These are phyloP conservation scores for Excoecaria agallocha DNA, from an alignment of 345 rosid genomes.

Conservation along the genomic window DNA sequence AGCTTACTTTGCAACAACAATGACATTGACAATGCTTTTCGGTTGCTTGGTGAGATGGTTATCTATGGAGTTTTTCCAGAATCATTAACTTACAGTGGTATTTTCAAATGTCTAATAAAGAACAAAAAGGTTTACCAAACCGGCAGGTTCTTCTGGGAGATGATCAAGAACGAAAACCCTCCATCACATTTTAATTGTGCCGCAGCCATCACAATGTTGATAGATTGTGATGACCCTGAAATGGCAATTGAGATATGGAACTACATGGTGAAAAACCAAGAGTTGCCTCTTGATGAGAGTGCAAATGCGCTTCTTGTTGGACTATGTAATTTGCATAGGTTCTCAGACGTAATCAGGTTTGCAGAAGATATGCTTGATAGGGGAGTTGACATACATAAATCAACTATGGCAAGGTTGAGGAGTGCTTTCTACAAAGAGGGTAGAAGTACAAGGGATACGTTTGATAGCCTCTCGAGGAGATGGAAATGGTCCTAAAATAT, in stretches of 20 bases:
- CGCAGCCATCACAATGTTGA: slow-evolving; percentile 43
- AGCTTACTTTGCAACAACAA: slow-evolving; percentile 44
- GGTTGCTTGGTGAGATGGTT: slow-evolving; percentile 52
- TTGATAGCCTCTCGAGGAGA: slow-evolving; percentile 42
- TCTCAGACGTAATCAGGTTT: slow-evolving; percentile 40
- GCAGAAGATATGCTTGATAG: slow-evolving; percentile 49
- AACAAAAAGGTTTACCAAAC: slow-evolving; percentile 42
- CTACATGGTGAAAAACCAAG: slow-evolving; percentile 43
- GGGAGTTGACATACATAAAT: slow-evolving; percentile 36
- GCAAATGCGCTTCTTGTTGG: slow-evolving; percentile 52
- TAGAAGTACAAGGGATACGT: slow-evolving; percentile 42
- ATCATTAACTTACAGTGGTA: slow-evolving; percentile 44
- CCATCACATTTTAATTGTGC: slow-evolving; percentile 42
- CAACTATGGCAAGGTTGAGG: slow-evolving; percentile 51
- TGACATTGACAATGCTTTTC: slow-evolving; percentile 37
- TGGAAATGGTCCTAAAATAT: slow-evolving; percentile 35
- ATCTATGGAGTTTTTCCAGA: slow-evolving; percentile 52
- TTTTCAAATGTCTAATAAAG: slow-evolving; percentile 46
- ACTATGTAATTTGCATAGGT: slow-evolving; percentile 43
- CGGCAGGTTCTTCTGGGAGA: slow-evolving; percentile 48
- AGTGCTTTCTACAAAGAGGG: slow-evolving; percentile 33
- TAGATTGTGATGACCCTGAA: slow-evolving; percentile 50
- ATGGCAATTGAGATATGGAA: slow-evolving; percentile 57
- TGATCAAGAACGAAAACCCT: slow-evolving; percentile 53
- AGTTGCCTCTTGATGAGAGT: slow-evolving; percentile 40